A percentile compares a stretch with the other conserved stretches of the same genome.
Conservation (phyloP, 768 basidiomycete species). For the Leccinum pellstonianum region DNA sequence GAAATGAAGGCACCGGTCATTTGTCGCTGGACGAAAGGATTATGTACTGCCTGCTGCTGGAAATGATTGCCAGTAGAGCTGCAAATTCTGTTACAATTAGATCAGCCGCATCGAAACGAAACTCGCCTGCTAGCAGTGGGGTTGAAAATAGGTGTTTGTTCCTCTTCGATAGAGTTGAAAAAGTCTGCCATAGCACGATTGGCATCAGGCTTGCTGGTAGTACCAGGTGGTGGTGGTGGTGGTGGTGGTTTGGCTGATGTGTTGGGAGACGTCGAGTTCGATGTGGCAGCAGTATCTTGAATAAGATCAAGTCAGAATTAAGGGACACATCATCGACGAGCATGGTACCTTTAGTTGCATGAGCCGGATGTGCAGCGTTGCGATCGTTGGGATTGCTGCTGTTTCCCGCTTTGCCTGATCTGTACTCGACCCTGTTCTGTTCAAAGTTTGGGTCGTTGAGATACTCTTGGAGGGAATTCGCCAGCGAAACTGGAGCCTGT, state of each 20-base stretch:
- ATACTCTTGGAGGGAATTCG: conserved; percentile 91
- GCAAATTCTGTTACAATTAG: conserved; percentile 12
- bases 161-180: conserved; percentile 83
- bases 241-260: conserved; percentile 19
- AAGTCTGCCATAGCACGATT: conserved; percentile 73
- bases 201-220: conserved; percentile 34
- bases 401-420: conserved; percentile 66
- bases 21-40: conserved; percentile 74
- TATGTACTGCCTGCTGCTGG: conserved; percentile 59
- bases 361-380: conserved; percentile 10
- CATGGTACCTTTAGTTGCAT: conserved; percentile 18
- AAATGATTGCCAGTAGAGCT: conserved; percentile 52
- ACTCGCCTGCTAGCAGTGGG: conserved; percentile 54
- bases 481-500: conserved; percentile 93
- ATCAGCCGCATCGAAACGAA: background rate
- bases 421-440: conserved; percentile 91
- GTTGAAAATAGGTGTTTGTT: conserved; percentile 71
- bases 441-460: conserved; percentile 96
- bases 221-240: conserved; percentile 18
- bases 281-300: conserved; percentile 17
- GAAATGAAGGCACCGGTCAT: conserved; percentile 45
- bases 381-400: conserved; percentile 38
- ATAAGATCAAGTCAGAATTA: conserved; percentile 5
- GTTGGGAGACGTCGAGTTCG: conserved; percentile 20
- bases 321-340: no score